Evolutionary conservation across 1,284 basidiomycete species (phyloP).

Genomic region (Cryptococcus neoformans): DNA sequence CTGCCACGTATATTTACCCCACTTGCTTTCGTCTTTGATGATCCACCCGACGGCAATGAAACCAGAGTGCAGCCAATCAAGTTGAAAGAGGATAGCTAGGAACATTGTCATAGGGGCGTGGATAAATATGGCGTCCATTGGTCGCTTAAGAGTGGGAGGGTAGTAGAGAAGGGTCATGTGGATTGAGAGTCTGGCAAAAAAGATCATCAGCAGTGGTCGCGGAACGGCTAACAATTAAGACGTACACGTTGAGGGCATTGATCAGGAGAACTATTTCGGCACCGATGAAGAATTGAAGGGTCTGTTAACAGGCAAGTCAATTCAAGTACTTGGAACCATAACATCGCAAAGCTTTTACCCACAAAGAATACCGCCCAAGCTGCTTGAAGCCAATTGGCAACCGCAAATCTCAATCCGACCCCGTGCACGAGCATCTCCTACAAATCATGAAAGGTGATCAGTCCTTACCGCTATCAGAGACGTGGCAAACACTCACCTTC

Average conservation of each 20-base stretch:
- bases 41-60: slow-evolving; percentile 53
- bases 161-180: slow-evolving; percentile 43
- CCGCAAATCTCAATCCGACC: slow-evolving; percentile 70
- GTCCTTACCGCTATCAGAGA: neutral
- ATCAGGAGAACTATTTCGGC: slow-evolving; percentile 44
- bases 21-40: slow-evolving; percentile 30
- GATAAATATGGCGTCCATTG: slow-evolving; percentile 54
- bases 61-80: slow-evolving; percentile 53
- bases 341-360: slow-evolving; percentile 51
- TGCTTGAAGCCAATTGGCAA: slow-evolving; percentile 78
- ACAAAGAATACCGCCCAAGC: slow-evolving; percentile 81
- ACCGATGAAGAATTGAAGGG: slow-evolving; percentile 44
- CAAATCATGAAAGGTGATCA: neutral
- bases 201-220: neutral
- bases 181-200: slow-evolving; percentile 35
- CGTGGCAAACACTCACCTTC: slow-evolving; percentile 55
- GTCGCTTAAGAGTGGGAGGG: slow-evolving; percentile 45
- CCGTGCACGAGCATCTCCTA: slow-evolving; percentile 63
- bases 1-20: slow-evolving; percentile 40
- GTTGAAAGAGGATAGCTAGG: slow-evolving; percentile 51
- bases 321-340: slow-evolving; percentile 42
- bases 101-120: slow-evolving; percentile 53
- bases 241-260: slow-evolving; percentile 46
- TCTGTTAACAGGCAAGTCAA: slow-evolving; percentile 22
- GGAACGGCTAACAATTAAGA: slow-evolving; percentile 59